These are phyloP conservation scores for Cryphonectria carpinicola DNA, from an alignment of 2,329 filamentous ascomycete species.

Conservation along the genomic window DNA sequence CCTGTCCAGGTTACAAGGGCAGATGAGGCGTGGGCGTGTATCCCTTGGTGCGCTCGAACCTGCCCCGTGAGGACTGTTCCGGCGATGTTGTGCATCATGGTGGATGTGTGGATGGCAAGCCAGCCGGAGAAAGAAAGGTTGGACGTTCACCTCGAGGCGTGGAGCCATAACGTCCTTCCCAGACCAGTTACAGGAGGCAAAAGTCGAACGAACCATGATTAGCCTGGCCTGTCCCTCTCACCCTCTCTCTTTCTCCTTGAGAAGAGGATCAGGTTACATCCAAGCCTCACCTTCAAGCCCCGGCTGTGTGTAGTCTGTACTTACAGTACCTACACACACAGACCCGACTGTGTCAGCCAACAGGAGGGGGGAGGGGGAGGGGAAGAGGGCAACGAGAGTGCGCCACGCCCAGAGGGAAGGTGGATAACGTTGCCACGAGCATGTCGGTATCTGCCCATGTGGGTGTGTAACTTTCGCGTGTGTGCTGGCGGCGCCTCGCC, in stretches of 20 bases:
- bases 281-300: not conserved
- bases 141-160: not conserved
- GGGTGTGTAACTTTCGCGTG: not conserved
- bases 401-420: not conserved
- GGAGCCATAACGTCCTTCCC: constrained; percentile 13
- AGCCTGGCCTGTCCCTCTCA: not conserved
- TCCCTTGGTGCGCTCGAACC: constrained; percentile 7
- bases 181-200: constrained; percentile 14
- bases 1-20: not conserved
- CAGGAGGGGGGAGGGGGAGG: not conserved
- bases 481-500: not conserved
- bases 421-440: constrained; percentile 9
- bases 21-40: constrained; percentile 15
- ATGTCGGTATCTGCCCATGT: not conserved
- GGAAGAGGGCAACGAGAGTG: not conserved
- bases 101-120: constrained; percentile 8
- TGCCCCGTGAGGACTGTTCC: constrained; percentile 20
- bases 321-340: no score
- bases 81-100: constrained; percentile 21
- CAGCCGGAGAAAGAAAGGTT: constrained; percentile 8
- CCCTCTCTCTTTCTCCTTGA: not conserved
- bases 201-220: not conserved
- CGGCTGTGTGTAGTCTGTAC: not conserved
- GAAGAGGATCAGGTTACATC: not conserved
- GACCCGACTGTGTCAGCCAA: not conserved